Base-by-base conservation (phyloP, 2,329 filamentous ascomycete species). In the Cryoendolithus antarcticus region DNA sequence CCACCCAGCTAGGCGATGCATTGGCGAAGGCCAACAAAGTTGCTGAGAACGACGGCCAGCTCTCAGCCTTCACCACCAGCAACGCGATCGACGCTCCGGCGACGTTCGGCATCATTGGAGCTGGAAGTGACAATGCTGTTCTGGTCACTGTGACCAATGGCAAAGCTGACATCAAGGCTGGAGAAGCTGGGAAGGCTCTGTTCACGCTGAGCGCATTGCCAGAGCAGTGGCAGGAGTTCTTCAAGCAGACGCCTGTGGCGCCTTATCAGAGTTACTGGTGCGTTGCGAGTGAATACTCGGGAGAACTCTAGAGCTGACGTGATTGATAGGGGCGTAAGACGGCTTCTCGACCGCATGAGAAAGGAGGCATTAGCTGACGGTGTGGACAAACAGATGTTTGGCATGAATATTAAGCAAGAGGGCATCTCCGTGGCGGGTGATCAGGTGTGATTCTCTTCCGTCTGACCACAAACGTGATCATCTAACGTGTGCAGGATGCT, bases 361-460 rank as follows among this genome's bases (percentile, higher is more conserved):
- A 35, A 41, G 30, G 37, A 34, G 13, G 34, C 30, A 3, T 13
- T 41, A n/a, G 34, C 39, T 41, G 39, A 41, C 33, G 24, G 29
- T 4, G 33, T 21, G 10, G 34, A 36, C 9, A 31, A 36, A 37
- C 39, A 41, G 39, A 59, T 54, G 51, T 61, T 63, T 37, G 62
- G 62, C 15, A 65, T 69, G 67, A 69, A 57, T 36, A 57, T 58
- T 50, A 67, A 68, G 42, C 67, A 71, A 43, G 55, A 67, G 38
- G 66, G 67, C 12, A 65, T 67, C 31, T 59, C 64, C 15, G 59
- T 70, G 5, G 48, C 61, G n/a, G 68, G 68, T 15, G 60, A 69
- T 42, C 58, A 69, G 44, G 39, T 41, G 12, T 7, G 38, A 7
- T 35, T 4, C 11, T 27, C 24, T 27, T 8, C 12, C 19, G 8